Conservation (phyloP, 148 eudicot genomes). For the Cornus kousa region DNA sequence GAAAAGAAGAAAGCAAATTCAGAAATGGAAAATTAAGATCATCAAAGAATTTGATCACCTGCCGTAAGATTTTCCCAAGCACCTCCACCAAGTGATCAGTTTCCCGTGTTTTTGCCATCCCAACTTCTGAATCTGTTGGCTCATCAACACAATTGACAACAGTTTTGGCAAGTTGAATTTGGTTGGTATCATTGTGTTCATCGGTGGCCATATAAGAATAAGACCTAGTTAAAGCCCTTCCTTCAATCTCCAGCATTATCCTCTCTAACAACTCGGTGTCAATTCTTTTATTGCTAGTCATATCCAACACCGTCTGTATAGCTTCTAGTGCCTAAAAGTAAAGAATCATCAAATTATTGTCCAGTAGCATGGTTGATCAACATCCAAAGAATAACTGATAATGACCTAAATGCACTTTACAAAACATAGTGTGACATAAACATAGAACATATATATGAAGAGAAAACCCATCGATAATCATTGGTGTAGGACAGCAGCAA, state of each 20-base stretch:
- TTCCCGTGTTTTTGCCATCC: constrained; percentile 40
- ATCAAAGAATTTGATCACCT: constrained; percentile 29
- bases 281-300: constrained; percentile 57
- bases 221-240: constrained; percentile 30
- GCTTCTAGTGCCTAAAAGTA: constrained; percentile 76
- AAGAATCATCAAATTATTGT: background rate
- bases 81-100: constrained; percentile 57
- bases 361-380: background rate
- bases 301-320: constrained; percentile 59
- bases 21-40: background rate
- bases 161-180: constrained; percentile 12
- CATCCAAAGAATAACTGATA: background rate
- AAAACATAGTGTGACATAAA: too few relatives aligned
- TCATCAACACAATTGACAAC: constrained; percentile 11
- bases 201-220: constrained; percentile 8
- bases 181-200: constrained; percentile 17
- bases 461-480: too few relatives aligned
- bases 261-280: constrained; percentile 66
- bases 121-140: constrained; percentile 23
- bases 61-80: constrained; percentile 74
- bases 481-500: too few relatives aligned
- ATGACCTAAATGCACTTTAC: too few relatives aligned
- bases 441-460: too few relatives aligned
- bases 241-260: constrained; percentile 70
- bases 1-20: background rate